Evolutionary conservation across 2,329 filamentous ascomycete species (phyloP).

Genomic region (Fusarium palustre): DNA sequence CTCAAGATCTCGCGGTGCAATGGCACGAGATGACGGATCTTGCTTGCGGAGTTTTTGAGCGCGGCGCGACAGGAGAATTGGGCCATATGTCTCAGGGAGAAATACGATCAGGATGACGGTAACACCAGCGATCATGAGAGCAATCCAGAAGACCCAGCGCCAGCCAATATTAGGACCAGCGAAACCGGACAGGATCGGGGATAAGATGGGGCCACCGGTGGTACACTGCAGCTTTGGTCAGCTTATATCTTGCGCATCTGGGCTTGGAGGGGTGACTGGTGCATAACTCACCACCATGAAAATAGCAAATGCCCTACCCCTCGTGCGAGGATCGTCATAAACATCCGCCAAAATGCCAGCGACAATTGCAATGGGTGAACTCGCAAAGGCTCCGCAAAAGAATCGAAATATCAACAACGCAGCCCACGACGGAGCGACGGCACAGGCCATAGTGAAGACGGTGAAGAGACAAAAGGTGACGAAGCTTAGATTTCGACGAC

Average conservation of each 20-base stretch:
- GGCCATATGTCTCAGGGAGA: constrained; percentile 73
- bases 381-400: constrained; percentile 65
- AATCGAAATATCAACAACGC: constrained; percentile 67
- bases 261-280: background rate
- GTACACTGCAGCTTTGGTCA: constrained; percentile 60
- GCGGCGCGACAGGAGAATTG: constrained; percentile 66
- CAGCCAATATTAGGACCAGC: constrained; percentile 69
- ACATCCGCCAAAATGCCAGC: constrained; percentile 75
- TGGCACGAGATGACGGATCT: constrained; percentile 62
- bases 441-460: constrained; percentile 67
- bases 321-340: constrained; percentile 62
- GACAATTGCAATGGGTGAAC: constrained; percentile 71
- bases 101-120: constrained; percentile 71
- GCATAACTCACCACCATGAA: constrained; percentile 69
- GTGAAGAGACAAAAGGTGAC: constrained; percentile 61
- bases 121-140: constrained; percentile 72
- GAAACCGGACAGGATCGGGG: constrained; percentile 74
- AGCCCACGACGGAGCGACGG: constrained; percentile 64
- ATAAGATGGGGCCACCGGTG: constrained; percentile 73
- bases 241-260: background rate
- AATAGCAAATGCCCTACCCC: constrained; percentile 70
- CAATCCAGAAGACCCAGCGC: constrained; percentile 79
- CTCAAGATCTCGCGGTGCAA: constrained; percentile 73
- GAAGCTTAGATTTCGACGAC: constrained; percentile 62
- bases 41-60: constrained; percentile 68